Base-by-base conservation (phyloP, 2,329 filamentous ascomycete species). In the Passalora sequoiae region DNA sequence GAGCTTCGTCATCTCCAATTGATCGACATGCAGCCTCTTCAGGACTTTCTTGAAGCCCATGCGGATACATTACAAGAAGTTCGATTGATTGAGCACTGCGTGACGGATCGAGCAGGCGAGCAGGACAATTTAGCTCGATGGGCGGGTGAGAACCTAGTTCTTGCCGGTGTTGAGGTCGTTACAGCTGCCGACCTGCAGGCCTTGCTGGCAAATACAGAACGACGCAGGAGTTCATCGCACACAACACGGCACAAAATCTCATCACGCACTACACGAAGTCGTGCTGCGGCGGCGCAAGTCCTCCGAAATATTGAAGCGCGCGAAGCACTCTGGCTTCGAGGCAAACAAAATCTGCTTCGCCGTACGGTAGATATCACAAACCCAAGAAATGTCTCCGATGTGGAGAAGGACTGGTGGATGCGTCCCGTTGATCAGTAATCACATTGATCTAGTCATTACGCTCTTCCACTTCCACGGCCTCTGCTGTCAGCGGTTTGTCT, bases 401-500 rank as follows among this genome's bases (percentile, higher is more conserved):
- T 12, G 5, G 4, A 6, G 2, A 17, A 20, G 15, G 7, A 35
- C 2, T 35, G 31, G 31, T 35, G 31, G 31, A 15, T 19, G 15
- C 31, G 31, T 8, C 13, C 16, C 12, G 15, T 35, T 9, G 15
- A n/a, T 17, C 16, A 3, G 10, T 35, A 19, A 35, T 19, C 13
- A 27, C 24, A 12, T 27, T n/a, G n/a, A n/a, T n/a, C n/a, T n/a
- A n/a, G n/a, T n/a, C n/a, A n/a, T n/a, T n/a, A n/a, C n/a, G n/a
- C n/a, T n/a, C n/a, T n/a, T n/a, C n/a, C n/a, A n/a, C n/a, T n/a
- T 36, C 33, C n/a, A 15, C 39, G 1, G 29, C 39, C 8, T 47
- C 40, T 8, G 46, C 46, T 17, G 46, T 43, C 13, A 38, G 31
- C 6, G 37, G 35, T 17, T 37, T 19, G 13, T 49, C 53, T 43